Conservation (phyloP, 345 rosid species). For the Litchi chinensis region DNA sequence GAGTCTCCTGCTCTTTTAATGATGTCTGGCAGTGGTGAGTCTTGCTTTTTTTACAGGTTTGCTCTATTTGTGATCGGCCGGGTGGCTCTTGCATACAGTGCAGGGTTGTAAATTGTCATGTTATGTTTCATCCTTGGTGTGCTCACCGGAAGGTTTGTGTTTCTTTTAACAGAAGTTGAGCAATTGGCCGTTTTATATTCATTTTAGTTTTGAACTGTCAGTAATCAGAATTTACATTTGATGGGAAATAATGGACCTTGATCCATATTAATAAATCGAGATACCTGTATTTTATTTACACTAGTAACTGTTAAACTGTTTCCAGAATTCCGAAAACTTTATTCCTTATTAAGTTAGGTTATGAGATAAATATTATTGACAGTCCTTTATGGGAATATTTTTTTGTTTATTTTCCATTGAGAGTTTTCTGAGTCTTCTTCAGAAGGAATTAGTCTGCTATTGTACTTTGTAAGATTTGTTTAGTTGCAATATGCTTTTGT, state of each 20-base stretch:
- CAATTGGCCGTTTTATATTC: neutral
- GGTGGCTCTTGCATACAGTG: conserved; percentile 57
- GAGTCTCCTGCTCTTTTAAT: neutral
- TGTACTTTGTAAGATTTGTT: too few relatives aligned
- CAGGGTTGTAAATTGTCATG: conserved; percentile 46
- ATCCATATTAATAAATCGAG: neutral
- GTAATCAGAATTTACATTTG: neutral
- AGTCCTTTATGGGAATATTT: neutral
- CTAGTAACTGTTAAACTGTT: neutral
- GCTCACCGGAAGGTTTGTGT: conserved; percentile 51
- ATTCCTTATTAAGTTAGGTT: neutral
- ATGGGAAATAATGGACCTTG: neutral
- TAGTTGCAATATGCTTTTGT: neutral
- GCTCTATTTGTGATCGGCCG: conserved; percentile 46
- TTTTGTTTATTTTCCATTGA: neutral
- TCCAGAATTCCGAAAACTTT: neutral
- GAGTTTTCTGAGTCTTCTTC: neutral
- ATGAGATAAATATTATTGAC: neutral
- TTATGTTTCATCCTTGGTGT: conserved; percentile 60
- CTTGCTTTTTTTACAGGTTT: conserved; percentile 36
- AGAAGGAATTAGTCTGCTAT: too few relatives aligned
- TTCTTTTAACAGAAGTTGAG: neutral
- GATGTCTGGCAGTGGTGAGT: neutral
- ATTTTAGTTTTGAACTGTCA: neutral
- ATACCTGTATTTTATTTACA: neutral